Base-by-base conservation (phyloP, 2,329 filamentous ascomycete species). In the Fusarium brevicatenulatum region DNA sequence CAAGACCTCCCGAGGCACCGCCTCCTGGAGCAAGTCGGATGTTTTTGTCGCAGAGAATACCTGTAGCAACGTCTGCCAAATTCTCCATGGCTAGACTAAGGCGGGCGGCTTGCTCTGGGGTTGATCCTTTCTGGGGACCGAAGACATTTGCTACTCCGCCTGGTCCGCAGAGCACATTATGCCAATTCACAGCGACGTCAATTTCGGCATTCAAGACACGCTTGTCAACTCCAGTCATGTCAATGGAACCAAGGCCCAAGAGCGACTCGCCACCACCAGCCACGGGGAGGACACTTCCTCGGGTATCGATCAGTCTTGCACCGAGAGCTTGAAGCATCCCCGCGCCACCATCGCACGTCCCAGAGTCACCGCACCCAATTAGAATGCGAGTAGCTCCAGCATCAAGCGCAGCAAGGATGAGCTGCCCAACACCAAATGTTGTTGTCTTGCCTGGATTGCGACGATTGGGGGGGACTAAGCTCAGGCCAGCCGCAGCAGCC, bases 301-400 rank as follows among this genome's bases (percentile, higher is more conserved):
- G 68, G 7, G 56, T 54, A 64, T 85, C 83, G 18, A 85, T 66
- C 21, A 88, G 80, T 5, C 80, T 80, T 7, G 81, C 86, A 9
- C 86, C 86, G 10, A 88, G 81, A 5, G 86, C 86, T 69, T 88
- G 86, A 13, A 87, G 83, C 86, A 88, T 87, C 19, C 86, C 86
- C 1, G 84, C 84, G 19, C 86, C 87, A 11, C 85, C 86, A 66
- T 88, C 86, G 42, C 85, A 87, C 9, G 86, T 88, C 9, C 86
- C 87, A 7, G 86, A 88, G 73, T 88, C 86, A 40, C 86, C 86
- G 71, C 86, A 88, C 2, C 86, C 87, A 28, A 88, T 77, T 12
- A 88, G 79, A 52, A 88, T 85, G 12, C 82, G 82, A 13, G 78
- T 78, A 13, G 81, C 84, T 4, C 86, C 86, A 54, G 81, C 79